Evolutionary conservation across 352 stramenopile genomes (phyloP).

Genomic region (Globisporangium nagaii): DNA sequence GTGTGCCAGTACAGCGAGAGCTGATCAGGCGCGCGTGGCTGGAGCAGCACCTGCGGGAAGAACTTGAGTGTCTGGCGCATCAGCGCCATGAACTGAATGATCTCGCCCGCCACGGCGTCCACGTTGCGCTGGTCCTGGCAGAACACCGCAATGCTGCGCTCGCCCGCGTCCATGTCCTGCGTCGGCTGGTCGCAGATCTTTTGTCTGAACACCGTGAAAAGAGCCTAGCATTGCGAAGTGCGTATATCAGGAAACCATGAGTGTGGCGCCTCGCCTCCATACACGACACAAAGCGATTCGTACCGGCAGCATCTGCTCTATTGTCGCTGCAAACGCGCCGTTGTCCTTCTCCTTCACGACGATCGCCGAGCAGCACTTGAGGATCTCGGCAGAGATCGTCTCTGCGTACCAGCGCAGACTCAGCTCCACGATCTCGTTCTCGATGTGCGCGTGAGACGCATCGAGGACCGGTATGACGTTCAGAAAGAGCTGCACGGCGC

Average conservation of each 20-base stretch:
- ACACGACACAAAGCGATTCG: not conserved
- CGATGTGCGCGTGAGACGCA: constrained; percentile 15
- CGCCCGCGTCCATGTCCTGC: constrained; percentile 8
- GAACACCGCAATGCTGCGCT: constrained; percentile 27
- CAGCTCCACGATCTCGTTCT: constrained; percentile 35
- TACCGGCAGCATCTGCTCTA: constrained; percentile 21
- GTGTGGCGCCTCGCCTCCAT: too few species aligned
- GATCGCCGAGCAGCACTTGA: constrained; percentile 36
- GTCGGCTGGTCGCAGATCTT: constrained; percentile 38
- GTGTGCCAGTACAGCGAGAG: constrained; percentile 33
- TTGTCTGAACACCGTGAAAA: constrained; percentile 28
- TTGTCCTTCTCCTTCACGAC: constrained; percentile 31
- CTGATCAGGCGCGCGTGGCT: constrained; percentile 14
- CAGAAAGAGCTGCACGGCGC: constrained; percentile 47
- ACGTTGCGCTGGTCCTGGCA: constrained; percentile 28
- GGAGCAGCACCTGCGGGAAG: constrained; percentile 33
- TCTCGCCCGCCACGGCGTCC: constrained; percentile 33
- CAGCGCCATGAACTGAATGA: constrained; percentile 52
- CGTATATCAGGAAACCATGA: too few species aligned
- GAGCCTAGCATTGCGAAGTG: constrained; percentile 15
- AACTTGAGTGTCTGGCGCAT: constrained; percentile 28
- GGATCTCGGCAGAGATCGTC: constrained; percentile 30
- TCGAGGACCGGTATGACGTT: constrained; percentile 25
- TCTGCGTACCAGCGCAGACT: constrained; percentile 40
- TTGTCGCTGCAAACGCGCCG: constrained; percentile 15